A percentile compares a stretch with the other conserved stretches of the same genome.
Conservation (phyloP, 2,329 filamentous ascomycete species). For the Leptographium wingfieldii region DNA sequence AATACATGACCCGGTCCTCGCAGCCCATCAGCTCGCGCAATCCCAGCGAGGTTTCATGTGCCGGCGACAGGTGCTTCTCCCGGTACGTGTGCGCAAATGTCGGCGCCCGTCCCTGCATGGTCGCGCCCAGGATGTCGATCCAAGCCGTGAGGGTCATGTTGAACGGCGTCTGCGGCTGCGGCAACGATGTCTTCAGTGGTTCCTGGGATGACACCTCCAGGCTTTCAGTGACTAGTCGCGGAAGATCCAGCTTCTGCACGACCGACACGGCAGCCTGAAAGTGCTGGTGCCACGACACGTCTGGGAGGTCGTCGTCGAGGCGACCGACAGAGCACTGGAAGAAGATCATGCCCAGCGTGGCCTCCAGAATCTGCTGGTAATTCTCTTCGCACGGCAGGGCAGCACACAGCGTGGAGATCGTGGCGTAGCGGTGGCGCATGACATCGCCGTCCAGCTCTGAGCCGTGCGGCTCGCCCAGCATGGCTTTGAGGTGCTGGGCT, state of each 20-base stretch:
- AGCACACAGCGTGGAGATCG: slow-evolving; percentile 75
- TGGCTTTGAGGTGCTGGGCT: slow-evolving; percentile 81
- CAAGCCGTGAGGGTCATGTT: slow-evolving; percentile 90
- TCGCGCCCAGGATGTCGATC: slow-evolving; percentile 94
- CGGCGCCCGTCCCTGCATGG: slow-evolving; percentile 77
- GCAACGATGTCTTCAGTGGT: slow-evolving; percentile 23
- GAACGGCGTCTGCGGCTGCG: slow-evolving; percentile 61
- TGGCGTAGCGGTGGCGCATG: slow-evolving; percentile 79
- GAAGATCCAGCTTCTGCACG: slow-evolving; percentile 73
- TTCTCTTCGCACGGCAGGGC: slow-evolving; percentile 68
- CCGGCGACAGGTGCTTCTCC: slow-evolving; percentile 69
- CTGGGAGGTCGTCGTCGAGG: slow-evolving; percentile 69
- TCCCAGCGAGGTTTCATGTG: slow-evolving; percentile 50
- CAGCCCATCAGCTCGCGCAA: slow-evolving; percentile 93
- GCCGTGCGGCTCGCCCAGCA: slow-evolving; percentile 39
- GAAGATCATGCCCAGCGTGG: slow-evolving; percentile 88
- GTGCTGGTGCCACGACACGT: slow-evolving; percentile 95
- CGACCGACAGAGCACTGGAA: slow-evolving; percentile 88
- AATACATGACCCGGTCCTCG: slow-evolving; percentile 93
- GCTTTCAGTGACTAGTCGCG: slow-evolving; percentile 39
- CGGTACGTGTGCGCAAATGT: slow-evolving; percentile 91
- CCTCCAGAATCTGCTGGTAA: slow-evolving; percentile 81
- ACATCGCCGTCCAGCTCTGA: slow-evolving; percentile 82
- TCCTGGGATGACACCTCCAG: neutral
- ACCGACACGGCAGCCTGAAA: slow-evolving; percentile 83